Conservation (phyloP, 75 land plant species). For the Sequoia sempervirens region DNA sequence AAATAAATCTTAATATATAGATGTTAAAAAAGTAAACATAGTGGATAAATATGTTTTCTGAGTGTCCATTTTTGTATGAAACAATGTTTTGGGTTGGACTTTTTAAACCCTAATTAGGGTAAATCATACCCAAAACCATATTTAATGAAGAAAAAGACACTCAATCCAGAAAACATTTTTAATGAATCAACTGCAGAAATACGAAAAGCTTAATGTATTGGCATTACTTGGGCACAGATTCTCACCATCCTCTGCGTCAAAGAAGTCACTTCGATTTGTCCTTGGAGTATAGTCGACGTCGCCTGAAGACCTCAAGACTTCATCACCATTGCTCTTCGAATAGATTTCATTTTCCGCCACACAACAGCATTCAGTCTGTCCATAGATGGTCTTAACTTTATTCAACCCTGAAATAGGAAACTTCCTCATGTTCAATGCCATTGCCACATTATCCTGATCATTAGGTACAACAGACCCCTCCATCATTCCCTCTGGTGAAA, state of each 20-base stretch:
- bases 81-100: not conserved
- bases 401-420: not conserved
- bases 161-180: not conserved
- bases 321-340: not conserved
- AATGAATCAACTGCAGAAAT: not conserved
- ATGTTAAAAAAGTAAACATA: not conserved
- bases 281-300: conserved; percentile 2
- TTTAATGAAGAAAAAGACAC: not conserved
- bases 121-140: not conserved
- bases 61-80: not conserved
- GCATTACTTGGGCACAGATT: not conserved
- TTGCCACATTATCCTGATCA: not conserved
- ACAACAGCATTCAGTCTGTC: not conserved
- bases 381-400: not conserved
- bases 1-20: not conserved
- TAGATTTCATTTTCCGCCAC: not conserved
- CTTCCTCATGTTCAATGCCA: not conserved
- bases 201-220: not conserved
- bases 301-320: not conserved
- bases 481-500: not conserved
- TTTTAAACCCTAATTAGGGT: not conserved
- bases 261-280: conserved; percentile 6
- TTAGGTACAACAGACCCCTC: not conserved
- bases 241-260: conserved; percentile 15
- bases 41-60: not conserved